Evolutionary conservation across 805 yeast species (phyloP).

Genomic region (Kazachstania psychrophila): DNA sequence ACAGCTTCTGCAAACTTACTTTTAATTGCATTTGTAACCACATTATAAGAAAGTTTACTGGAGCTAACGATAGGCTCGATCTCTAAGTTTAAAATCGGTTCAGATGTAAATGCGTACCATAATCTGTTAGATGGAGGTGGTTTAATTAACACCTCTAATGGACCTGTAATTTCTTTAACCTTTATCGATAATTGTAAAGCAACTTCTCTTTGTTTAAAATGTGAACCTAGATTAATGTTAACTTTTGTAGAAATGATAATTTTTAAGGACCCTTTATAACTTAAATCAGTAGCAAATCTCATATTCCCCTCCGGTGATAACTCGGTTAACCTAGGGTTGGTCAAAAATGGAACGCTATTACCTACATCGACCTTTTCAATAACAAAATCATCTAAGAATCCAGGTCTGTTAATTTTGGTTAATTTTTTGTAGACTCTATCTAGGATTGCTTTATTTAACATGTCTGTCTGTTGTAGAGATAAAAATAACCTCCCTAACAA

Average conservation of each 20-base stretch:
- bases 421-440: constrained; percentile 60
- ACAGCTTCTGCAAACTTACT: constrained; percentile 71
- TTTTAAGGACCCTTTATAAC: constrained; percentile 68
- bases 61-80: constrained; percentile 91
- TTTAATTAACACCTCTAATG: constrained; percentile 57
- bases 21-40: constrained; percentile 73
- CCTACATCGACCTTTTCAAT: constrained; percentile 71
- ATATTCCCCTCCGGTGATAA: constrained; percentile 75
- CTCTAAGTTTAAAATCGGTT: constrained; percentile 65
- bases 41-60: constrained; percentile 63
- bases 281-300: constrained; percentile 48
- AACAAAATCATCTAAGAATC: constrained; percentile 73
- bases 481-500: constrained; percentile 74
- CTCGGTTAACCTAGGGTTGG: constrained; percentile 59
- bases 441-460: constrained; percentile 48
- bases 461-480: constrained; percentile 62
- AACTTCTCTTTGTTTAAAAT: constrained; percentile 68
- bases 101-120: constrained; percentile 80
- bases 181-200: constrained; percentile 63
- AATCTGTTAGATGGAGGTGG: constrained; percentile 86
- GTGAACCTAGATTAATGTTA: constrained; percentile 62
- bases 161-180: constrained; percentile 63
- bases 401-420: constrained; percentile 74
- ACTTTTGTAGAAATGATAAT: constrained; percentile 75
- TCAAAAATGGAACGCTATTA: constrained; percentile 65